Evolutionary conservation across 2,329 filamentous ascomycete genomes (phyloP).

Genomic region (Alternaria dauci): DNA sequence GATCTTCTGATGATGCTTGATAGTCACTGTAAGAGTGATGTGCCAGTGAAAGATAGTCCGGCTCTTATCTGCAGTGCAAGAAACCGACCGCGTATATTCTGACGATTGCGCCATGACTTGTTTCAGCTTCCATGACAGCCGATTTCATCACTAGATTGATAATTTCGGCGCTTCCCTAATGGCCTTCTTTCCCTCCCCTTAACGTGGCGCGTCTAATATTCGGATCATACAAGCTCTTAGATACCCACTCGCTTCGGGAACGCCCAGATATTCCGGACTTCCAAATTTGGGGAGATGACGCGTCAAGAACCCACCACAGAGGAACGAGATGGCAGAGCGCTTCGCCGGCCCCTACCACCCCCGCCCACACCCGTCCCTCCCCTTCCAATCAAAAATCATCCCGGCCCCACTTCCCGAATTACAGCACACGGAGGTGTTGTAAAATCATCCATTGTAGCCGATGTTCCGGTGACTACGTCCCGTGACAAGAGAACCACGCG

Average conservation of each 20-base stretch:
- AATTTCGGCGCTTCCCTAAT: accelerated
- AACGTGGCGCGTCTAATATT: accelerated
- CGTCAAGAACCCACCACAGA: not conserved
- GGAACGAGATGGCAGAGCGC: not conserved
- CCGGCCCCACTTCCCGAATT: not conserved
- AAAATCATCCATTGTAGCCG: not conserved
- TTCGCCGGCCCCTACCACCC: too few relatives aligned
- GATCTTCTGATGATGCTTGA: not conserved
- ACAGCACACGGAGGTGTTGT: not conserved
- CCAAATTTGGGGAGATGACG: not conserved
- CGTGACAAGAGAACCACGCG: not conserved
- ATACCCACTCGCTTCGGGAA: too few relatives aligned
- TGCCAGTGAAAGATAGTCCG: not conserved
- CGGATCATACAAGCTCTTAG: not conserved
- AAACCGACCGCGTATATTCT: too few relatives aligned
- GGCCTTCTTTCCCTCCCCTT: accelerated
- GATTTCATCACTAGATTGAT: not conserved
- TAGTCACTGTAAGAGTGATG: not conserved
- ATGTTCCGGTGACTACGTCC: not conserved
- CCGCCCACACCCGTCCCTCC: too few relatives aligned
- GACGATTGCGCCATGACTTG: not conserved
- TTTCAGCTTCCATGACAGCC: too few relatives aligned
- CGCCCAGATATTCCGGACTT: accelerated
- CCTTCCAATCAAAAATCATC: not conserved
- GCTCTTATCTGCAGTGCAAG: not conserved